These are phyloP conservation scores for Acanthamoeba culbertsoni DNA, from an alignment of 208 protist species.

Conservation along the genomic window DNA sequence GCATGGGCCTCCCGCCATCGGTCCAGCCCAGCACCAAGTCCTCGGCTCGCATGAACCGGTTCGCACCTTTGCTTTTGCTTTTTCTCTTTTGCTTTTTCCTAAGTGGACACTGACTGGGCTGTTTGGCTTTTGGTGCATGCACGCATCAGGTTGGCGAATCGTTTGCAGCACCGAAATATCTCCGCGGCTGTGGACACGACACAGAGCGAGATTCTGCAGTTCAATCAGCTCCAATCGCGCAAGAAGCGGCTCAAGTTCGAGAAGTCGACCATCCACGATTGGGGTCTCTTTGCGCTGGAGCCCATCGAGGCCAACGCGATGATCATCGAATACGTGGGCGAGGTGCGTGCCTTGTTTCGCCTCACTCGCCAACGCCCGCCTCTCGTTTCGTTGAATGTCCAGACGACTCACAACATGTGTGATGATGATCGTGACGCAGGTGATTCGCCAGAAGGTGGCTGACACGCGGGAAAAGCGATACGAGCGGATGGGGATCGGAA, in stretches of 20 bases:
- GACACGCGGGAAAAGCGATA: slow-evolving; percentile 81
- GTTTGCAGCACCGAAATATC: not conserved
- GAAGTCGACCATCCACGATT: slow-evolving; percentile 83
- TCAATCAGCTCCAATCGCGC: slow-evolving; percentile 65
- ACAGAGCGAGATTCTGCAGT: slow-evolving; percentile 59
- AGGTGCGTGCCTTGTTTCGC: not conserved
- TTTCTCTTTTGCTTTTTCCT: not conserved
- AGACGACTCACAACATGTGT: not conserved
- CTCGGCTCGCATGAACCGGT: slow-evolving; percentile 2
- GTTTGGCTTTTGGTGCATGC: not conserved
- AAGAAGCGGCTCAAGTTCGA: slow-evolving; percentile 81
- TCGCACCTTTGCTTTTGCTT: not conserved
- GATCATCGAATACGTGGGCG: slow-evolving; percentile 84
- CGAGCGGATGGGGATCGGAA: slow-evolving; percentile 78
- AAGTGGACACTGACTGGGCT: not conserved
- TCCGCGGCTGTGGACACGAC: not conserved
- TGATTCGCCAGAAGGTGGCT: slow-evolving; percentile 80
- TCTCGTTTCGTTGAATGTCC: too few relatives aligned
- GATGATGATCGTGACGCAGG: slow-evolving; percentile 65
- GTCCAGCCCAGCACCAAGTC: not conserved
- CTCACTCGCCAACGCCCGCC: too few relatives aligned
- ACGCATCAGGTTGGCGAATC: not conserved
- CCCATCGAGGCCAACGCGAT: slow-evolving; percentile 80
- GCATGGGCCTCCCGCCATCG: not conserved
- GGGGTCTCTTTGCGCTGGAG: slow-evolving; percentile 83